Percentiles rank a stretch among this genome's conserved stretches.
Conservation (phyloP, 441 rosid species). For the Adansonia rubrostipa region DNA sequence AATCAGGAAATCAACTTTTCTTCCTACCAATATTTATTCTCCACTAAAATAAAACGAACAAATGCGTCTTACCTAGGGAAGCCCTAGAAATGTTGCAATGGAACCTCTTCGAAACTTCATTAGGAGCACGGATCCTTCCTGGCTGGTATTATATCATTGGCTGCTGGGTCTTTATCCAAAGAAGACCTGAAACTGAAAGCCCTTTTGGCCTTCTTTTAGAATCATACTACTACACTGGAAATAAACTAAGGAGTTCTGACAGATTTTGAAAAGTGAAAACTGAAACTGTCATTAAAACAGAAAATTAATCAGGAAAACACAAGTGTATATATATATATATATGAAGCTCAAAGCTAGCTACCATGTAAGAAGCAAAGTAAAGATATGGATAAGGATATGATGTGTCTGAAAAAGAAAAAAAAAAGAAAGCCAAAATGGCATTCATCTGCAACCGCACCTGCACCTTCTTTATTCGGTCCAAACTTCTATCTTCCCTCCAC, state of each 20-base stretch:
- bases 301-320: too few species aligned
- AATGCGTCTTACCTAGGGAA: constrained; percentile 10
- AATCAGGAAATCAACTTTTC: not conserved
- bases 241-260: not conserved
- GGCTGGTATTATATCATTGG: not conserved
- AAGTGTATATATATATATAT: not conserved
- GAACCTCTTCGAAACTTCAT: constrained; percentile 15
- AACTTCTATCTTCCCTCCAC: not conserved
- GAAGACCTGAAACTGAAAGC: not conserved
- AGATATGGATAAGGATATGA: too few species aligned
- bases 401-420: too few species aligned
- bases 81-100: not conserved
- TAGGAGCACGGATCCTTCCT: not conserved
- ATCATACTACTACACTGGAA: not conserved
- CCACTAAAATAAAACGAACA: not conserved
- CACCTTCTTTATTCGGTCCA: constrained; percentile 41
- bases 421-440: constrained; percentile 39
- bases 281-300: too few species aligned
- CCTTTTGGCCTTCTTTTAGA: not conserved
- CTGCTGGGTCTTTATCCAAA: not conserved
- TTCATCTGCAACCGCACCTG: constrained; percentile 61
- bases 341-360: not conserved
- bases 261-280: not conserved
- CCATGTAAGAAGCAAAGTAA: not conserved
- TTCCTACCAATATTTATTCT: not conserved